Evolutionary conservation across 2,329 filamentous ascomycete genomes (phyloP).

Genomic region (Magnaporthiopsis rhizophila): DNA sequence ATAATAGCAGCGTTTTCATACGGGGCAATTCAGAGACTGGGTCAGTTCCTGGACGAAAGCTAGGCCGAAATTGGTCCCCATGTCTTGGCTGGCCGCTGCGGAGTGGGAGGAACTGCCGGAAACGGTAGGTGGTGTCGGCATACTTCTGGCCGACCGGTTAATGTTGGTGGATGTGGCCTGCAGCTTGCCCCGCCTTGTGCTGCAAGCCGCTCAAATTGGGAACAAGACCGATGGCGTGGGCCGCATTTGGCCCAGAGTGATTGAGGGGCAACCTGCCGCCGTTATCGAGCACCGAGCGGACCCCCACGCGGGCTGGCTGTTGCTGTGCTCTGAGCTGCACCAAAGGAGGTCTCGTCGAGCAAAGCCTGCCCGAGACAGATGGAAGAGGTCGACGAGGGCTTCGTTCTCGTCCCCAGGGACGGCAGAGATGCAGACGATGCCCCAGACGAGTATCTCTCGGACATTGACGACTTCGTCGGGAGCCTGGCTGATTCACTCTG

Average conservation of each 20-base stretch:
- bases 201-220: background rate
- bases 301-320: background rate
- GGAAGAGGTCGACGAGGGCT: background rate
- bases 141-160: background rate
- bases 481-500: conserved; percentile 30
- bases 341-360: background rate
- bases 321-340: background rate
- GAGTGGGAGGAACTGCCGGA: background rate
- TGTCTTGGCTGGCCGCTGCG: background rate
- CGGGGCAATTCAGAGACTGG: background rate
- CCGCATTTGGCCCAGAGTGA: background rate
- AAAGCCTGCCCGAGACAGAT: background rate
- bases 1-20: background rate
- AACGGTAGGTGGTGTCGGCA: background rate
- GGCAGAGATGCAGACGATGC: background rate
- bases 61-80: background rate
- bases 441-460: conserved; percentile 16
- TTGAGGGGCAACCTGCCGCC: background rate
- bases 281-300: background rate
- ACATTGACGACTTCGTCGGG: conserved; percentile 32
- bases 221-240: background rate
- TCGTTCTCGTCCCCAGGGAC: background rate
- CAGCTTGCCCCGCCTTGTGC: background rate
- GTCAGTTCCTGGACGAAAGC: background rate
- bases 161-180: background rate